These are phyloP conservation scores for Pseudozyma sp. DNA, from an alignment of 1,284 basidiomycete species.

Conservation along the genomic window DNA sequence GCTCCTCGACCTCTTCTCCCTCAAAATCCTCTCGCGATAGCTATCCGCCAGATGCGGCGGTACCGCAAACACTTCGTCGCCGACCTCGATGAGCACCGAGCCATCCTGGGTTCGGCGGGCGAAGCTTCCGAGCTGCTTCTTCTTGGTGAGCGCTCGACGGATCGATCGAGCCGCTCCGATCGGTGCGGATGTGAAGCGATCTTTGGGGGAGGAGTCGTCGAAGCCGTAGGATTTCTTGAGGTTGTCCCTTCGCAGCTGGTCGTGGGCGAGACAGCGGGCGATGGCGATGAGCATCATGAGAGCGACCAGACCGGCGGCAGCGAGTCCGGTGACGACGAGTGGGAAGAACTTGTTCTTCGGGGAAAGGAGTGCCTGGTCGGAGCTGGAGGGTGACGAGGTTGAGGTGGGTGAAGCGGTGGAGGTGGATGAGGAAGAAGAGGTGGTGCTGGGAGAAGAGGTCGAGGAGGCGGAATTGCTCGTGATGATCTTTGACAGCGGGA, in stretches of 20 bases:
- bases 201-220: constrained; percentile 13
- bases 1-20: constrained; percentile 10
- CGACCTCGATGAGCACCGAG: constrained; percentile 53
- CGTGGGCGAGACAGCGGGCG: constrained; percentile 32
- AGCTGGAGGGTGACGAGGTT: not conserved
- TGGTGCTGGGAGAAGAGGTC: not conserved
- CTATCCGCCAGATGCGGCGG: constrained; percentile 47
- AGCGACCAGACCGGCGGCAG: constrained; percentile 23
- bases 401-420: not conserved
- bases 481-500: constrained; percentile 12
- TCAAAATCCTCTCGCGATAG: constrained; percentile 37
- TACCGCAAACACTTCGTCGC: constrained; percentile 57
- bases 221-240: constrained; percentile 23
- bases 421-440: not conserved
- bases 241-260: constrained; percentile 34
- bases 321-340: constrained; percentile 39
- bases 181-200: constrained; percentile 15
- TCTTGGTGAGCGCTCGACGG: constrained; percentile 39
- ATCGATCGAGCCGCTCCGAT: constrained; percentile 12
- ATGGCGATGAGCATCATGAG: constrained; percentile 50
- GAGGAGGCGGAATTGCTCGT: constrained; percentile 2
- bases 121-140: constrained; percentile 47
- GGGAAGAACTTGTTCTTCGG: constrained; percentile 53
- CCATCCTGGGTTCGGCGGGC: constrained; percentile 41
- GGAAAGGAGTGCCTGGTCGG: constrained; percentile 6